Conservation (phyloP, 257 asterid species). For the Cinchona pubescens region DNA sequence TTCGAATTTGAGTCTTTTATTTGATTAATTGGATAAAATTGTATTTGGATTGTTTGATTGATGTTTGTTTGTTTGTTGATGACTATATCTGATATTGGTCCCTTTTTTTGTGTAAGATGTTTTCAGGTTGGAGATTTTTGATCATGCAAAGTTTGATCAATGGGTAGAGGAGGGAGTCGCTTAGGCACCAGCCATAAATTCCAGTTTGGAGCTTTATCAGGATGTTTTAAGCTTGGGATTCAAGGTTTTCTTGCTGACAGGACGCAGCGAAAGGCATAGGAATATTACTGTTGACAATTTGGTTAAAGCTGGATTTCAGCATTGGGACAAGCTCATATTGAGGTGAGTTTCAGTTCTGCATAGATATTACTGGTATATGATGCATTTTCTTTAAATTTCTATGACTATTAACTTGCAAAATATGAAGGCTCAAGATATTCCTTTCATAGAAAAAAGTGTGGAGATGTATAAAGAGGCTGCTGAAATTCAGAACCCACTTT, state of each 20-base stretch:
- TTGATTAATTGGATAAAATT: constrained; percentile 2
- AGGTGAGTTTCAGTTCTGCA: constrained; percentile 39
- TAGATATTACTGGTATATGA: background rate
- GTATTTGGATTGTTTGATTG: background rate
- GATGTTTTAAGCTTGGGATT: constrained; percentile 60
- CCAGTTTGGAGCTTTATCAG: constrained; percentile 63
- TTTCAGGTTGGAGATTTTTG: constrained; percentile 66
- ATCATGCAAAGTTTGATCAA: constrained; percentile 51
- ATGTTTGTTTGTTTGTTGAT: no score
- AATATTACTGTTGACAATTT: constrained; percentile 58
- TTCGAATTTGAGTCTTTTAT: background rate
- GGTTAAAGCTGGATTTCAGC: constrained; percentile 56
- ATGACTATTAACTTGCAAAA: background rate
- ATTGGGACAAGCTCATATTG: constrained; percentile 72
- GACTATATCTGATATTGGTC: constrained; percentile 10
- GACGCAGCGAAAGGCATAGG: constrained; percentile 65
- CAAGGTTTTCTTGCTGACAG: constrained; percentile 62
- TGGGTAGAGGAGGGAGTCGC: constrained; percentile 84
- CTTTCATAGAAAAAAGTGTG: background rate
- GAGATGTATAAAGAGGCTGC: background rate
- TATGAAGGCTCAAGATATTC: background rate
- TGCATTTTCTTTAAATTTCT: background rate
- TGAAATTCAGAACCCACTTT: background rate
- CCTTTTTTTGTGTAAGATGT: background rate
- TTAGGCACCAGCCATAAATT: constrained; percentile 53